Evolutionary conservation across 805 yeast species (phyloP), one percentile per base, ranked within the genome.

Genomic region (Yarrowia deformans): DNA sequence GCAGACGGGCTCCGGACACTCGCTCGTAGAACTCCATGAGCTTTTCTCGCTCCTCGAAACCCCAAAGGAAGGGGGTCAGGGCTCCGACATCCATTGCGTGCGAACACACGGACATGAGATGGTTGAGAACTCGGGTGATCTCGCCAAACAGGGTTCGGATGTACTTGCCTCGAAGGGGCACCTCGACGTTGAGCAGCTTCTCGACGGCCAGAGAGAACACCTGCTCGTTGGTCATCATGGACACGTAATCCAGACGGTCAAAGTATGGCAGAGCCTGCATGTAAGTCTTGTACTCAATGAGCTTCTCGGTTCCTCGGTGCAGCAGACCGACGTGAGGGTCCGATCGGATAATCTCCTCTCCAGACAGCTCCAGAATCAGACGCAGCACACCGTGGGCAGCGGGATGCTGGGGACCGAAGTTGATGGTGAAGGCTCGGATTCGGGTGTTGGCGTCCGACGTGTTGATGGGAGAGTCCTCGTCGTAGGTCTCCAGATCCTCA

Each of bases 71-170:
- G 58, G 97, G 97, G 39, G 97, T 91, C 79, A 91, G 84, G 29
- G 97, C 97, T 82, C 97, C 97, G 70, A 91, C 96, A 82, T 91
- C 97, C 97, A 91, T 91, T 73, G 94, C 93, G 80, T 91, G 97
- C 63, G 97, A 87, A 71, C 90, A 81, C 60, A 91, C 88, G 34
- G 94, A 89, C 97, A 91, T 91, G 79, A 90, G 84, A 78, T 91
- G 97, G 81, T 91, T 91, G 76, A 90, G 83, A 69, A 90, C 80
- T 77, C 97, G 86, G 69, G 97, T 91, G 78, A 91, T 89, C 78
- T 91, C 97, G 52, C 94, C 95, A 77, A 90, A 91, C 79, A 91
- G 76, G 34, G 96, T 90, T 78, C 97, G 86, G 75, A 91, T 88
- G 80, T 91, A 91, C 80, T 91, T 88, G 61, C 88, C 97, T 78